Evolutionary conservation across 345 rosid species (phyloP).

Genomic region (Conringia planisiliqua): DNA sequence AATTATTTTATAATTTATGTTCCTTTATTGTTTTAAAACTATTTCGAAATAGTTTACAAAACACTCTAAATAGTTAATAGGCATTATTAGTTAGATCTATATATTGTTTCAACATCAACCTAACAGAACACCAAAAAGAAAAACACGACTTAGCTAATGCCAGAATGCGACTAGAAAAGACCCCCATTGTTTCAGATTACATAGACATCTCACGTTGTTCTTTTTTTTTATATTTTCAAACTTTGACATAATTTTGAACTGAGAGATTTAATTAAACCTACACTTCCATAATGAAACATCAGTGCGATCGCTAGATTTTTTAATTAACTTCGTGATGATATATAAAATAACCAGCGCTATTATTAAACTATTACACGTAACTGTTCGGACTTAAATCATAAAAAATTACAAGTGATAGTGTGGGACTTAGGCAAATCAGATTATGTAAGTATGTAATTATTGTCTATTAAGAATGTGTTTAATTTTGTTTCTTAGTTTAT

Average conservation of each 20-base stretch:
- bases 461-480: neutral
- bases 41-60: slow-evolving; percentile 2
- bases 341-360: neutral
- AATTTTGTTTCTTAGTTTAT: neutral
- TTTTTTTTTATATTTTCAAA: neutral
- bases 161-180: slow-evolving; percentile 16
- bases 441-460: neutral
- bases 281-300: neutral
- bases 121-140: neutral
- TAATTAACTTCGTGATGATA: neutral
- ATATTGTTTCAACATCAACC: slow-evolving; percentile 8
- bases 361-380: neutral
- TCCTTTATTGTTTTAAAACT: neutral
- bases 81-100: neutral
- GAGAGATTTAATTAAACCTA: neutral
- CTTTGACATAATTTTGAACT: neutral
- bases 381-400: neutral
- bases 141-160: neutral
- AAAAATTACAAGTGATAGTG: neutral
- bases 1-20: neutral
- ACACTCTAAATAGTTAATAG: neutral
- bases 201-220: slow-evolving; percentile 29
- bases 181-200: slow-evolving; percentile 30
- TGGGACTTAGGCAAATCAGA: neutral
- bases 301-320: neutral